phyloP scores from a whole-genome alignment of 2,329 filamentous ascomycete genomes.

The Penicillium vulpinum region DNA sequence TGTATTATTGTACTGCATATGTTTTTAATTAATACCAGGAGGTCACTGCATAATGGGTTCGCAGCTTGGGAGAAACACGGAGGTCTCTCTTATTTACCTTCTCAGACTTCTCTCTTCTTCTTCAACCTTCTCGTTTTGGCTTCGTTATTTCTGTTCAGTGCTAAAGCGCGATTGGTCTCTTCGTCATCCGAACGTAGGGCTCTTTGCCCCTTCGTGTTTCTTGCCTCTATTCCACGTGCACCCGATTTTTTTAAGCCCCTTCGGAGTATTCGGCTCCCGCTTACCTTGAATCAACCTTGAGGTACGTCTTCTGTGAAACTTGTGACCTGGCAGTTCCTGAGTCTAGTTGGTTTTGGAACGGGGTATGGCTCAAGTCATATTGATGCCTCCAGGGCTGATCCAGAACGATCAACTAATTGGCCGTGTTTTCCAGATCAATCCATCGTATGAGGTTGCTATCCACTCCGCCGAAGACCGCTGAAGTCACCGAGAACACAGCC shows the following conservation, averaged over 20 bases:
- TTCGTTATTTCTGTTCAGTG: neutral
- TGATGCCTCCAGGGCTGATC: constrained; percentile 1
- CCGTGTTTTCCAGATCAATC: neutral
- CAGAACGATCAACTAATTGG: constrained; percentile 7
- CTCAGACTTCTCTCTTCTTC: constrained; percentile 10
- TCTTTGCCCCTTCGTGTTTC: constrained; percentile 9
- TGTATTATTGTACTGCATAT: neutral
- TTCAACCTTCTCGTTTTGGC: neutral
- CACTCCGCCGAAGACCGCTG: neutral
- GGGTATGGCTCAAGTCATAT: neutral
- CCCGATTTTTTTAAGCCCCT: constrained; percentile 15
- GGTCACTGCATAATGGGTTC: constrained; percentile 4
- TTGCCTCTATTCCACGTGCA: constrained; percentile 24
- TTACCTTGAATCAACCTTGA: constrained; percentile 7
- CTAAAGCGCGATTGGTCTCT: neutral
- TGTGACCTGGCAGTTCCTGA: neutral
- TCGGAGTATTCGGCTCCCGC: constrained; percentile 23
- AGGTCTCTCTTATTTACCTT: constrained; percentile 11
- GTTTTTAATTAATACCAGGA: constrained; percentile 11
- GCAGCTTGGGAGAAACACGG: neutral
- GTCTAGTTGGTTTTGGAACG: neutral
- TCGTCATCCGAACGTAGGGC: constrained; percentile 12
- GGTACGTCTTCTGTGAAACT: constrained; percentile 15
- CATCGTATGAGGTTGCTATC: neutral
- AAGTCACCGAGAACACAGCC: neutral